phyloP scores from a whole-genome alignment of 345 rosid species.

The Salix arbutifolia region DNA sequence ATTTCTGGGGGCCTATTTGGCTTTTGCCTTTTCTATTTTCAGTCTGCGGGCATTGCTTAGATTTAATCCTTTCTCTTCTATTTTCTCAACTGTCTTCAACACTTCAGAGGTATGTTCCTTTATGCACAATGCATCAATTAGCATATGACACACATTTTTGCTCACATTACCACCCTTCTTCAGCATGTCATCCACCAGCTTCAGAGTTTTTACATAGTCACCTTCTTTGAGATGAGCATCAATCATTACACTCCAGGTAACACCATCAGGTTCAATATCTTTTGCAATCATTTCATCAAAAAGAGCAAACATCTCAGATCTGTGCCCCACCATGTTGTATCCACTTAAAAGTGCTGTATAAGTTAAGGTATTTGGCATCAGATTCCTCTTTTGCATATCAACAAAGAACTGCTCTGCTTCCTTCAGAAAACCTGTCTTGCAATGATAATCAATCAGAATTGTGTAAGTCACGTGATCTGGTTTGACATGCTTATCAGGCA shows the following conservation, averaged over 20 bases:
- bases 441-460: conserved; percentile 56
- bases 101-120: conserved; percentile 15
- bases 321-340: conserved; percentile 38
- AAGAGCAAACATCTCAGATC: conserved; percentile 44
- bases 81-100: conserved; percentile 30
- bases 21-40: too few relatives aligned
- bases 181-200: conserved; percentile 46
- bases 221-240: conserved; percentile 54
- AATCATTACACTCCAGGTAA: conserved; percentile 46
- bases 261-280: conserved; percentile 62
- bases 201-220: conserved; percentile 37
- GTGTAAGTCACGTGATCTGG: conserved; percentile 67
- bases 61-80: conserved; percentile 36
- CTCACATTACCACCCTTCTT: conserved; percentile 39
- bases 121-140: conserved; percentile 30
- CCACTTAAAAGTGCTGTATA: conserved; percentile 62
- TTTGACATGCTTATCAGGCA: conserved; percentile 32
- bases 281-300: conserved; percentile 56
- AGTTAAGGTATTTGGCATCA: conserved; percentile 49
- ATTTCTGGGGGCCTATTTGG: too few relatives aligned
- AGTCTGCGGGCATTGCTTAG: too few relatives aligned
- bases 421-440: conserved; percentile 50
- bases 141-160: conserved; percentile 15
- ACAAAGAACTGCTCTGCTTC: conserved; percentile 57
- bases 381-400: conserved; percentile 49